Percentiles rank a stretch among this genome's conserved stretches.
phyloP scores from a whole-genome alignment of 2,329 filamentous ascomycete species.

The Pseudocercospora pini-densiflorae region DNA sequence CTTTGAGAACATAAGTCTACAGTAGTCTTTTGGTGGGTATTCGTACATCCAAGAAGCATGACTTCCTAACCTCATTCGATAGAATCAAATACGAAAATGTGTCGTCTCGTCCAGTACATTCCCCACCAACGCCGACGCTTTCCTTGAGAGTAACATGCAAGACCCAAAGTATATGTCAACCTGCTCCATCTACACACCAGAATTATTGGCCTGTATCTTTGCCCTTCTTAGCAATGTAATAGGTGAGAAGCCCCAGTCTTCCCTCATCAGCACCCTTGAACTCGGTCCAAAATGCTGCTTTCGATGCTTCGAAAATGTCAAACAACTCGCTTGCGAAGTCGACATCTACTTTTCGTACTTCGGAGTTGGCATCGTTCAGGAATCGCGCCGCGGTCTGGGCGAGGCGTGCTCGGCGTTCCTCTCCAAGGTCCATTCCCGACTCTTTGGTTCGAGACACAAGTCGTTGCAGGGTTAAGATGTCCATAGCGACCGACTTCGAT shows the following conservation, averaged over 20 bases:
- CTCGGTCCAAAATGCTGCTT: slow-evolving; percentile 67
- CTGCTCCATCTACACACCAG: neutral
- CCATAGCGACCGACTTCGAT: slow-evolving; percentile 59
- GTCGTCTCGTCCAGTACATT: neutral
- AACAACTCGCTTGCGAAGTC: slow-evolving; percentile 78
- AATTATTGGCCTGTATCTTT: slow-evolving; percentile 19
- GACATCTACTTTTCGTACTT: slow-evolving; percentile 69
- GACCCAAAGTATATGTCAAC: slow-evolving; percentile 2
- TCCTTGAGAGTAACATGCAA: slow-evolving; percentile 5
- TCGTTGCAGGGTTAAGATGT: slow-evolving; percentile 62
- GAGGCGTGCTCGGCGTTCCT: slow-evolving; percentile 28
- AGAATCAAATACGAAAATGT: slow-evolving; percentile 2
- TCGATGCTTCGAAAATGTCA: slow-evolving; percentile 37
- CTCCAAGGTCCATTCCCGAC: slow-evolving; percentile 27
- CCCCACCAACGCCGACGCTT: slow-evolving; percentile 7
- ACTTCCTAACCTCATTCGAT: slow-evolving; percentile 1
- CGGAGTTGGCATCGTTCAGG: slow-evolving; percentile 36
- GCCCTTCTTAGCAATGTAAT: slow-evolving; percentile 74
- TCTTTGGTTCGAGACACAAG: slow-evolving; percentile 54
- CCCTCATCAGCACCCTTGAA: slow-evolving; percentile 68
- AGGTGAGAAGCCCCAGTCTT: slow-evolving; percentile 76
- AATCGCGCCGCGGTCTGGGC: slow-evolving; percentile 34
- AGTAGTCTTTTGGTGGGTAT: neutral
- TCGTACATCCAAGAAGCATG: slow-evolving; percentile 3
- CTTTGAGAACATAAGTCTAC: neutral